These are phyloP conservation scores for Linnemannia schmuckeri DNA, from an alignment of 192 early-diverging fungal species.

Conservation along the genomic window DNA sequence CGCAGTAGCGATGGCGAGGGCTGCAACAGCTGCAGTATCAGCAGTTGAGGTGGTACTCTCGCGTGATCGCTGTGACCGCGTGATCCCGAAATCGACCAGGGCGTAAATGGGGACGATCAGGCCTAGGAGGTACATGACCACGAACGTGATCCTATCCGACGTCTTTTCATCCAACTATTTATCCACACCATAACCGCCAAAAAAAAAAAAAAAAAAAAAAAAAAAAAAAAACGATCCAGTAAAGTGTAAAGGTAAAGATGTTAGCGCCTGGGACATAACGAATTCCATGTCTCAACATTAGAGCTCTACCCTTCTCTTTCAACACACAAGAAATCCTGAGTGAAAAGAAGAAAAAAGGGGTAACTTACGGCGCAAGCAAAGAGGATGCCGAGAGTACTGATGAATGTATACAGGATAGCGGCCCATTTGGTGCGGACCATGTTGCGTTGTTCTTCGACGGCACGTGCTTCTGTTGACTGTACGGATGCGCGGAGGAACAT, in stretches of 20 bases:
- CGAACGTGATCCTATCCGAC: slow-evolving; percentile 20
- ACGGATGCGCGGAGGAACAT: slow-evolving; percentile 2
- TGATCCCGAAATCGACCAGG: slow-evolving; percentile 9
- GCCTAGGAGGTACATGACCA: slow-evolving; percentile 15
- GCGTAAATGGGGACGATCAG: slow-evolving; percentile 18
- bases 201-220: background rate
- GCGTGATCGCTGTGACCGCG: background rate
- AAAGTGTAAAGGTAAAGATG: too few relatives aligned
- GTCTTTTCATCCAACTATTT: slow-evolving; percentile 18
- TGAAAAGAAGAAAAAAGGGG: background rate
- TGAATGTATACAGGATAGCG: slow-evolving; percentile 1
- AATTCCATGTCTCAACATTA: too few relatives aligned
- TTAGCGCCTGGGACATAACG: too few relatives aligned
- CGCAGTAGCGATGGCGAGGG: background rate
- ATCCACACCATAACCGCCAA: background rate
- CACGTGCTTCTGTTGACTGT: background rate
- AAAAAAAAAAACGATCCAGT: background rate
- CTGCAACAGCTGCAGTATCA: too few relatives aligned
- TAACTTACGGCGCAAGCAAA: slow-evolving; percentile 13
- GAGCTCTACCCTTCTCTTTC: too few relatives aligned
- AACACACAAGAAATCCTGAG: background rate
- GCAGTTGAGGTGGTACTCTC: background rate
- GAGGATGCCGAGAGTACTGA: slow-evolving; percentile 11
- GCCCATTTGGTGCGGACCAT: slow-evolving; percentile 19
- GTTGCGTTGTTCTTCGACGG: slow-evolving; percentile 8